Percentiles rank a stretch among this genome's conserved stretches.
phyloP scores from a whole-genome alignment of 2,329 filamentous ascomycete species.

The Xylariales sp. region DNA sequence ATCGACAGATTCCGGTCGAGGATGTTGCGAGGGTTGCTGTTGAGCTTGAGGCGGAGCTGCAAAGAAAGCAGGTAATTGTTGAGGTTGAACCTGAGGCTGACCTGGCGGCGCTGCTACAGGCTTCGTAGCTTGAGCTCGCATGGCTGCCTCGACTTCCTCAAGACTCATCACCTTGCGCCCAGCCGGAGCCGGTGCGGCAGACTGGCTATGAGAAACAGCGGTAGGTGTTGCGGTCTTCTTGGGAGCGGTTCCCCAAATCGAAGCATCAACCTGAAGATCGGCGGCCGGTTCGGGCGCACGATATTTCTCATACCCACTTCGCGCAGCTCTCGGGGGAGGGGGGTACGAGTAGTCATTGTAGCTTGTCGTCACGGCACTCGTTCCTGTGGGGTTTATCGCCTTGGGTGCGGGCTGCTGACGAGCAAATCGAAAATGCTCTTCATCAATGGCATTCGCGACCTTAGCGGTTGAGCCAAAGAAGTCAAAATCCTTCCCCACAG shows the following conservation, averaged over 20 bases:
- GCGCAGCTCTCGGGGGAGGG: constrained; percentile 53
- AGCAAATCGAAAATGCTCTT: constrained; percentile 82
- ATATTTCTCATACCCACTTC: constrained; percentile 90
- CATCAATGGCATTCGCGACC: constrained; percentile 78
- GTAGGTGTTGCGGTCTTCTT: constrained; percentile 44
- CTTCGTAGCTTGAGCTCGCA: constrained; percentile 60
- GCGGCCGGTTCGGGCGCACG: constrained; percentile 78
- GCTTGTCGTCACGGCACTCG: constrained; percentile 23
- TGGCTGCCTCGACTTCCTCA: constrained; percentile 93
- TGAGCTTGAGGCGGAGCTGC: constrained; percentile 26
- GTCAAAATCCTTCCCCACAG: constrained; percentile 89
- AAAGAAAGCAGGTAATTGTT: too few relatives aligned
- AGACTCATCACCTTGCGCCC: constrained; percentile 85
- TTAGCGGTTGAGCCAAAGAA: constrained; percentile 92
- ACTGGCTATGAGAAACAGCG: constrained; percentile 13
- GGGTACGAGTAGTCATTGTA: constrained; percentile 34
- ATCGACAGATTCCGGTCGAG: constrained; percentile 22
- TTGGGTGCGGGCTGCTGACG: constrained; percentile 63
- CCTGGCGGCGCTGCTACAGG: constrained; percentile 30
- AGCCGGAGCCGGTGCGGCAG: constrained; percentile 21
- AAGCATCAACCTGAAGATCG: constrained; percentile 87
- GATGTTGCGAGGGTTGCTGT: constrained; percentile 18
- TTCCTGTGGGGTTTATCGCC: constrained; percentile 26
- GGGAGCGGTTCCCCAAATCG: constrained; percentile 79
- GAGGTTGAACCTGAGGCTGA: constrained; percentile 30